These are phyloP conservation scores for Metrosideros polymorpha DNA, from an alignment of 441 rosid species.

Conservation along the genomic window DNA sequence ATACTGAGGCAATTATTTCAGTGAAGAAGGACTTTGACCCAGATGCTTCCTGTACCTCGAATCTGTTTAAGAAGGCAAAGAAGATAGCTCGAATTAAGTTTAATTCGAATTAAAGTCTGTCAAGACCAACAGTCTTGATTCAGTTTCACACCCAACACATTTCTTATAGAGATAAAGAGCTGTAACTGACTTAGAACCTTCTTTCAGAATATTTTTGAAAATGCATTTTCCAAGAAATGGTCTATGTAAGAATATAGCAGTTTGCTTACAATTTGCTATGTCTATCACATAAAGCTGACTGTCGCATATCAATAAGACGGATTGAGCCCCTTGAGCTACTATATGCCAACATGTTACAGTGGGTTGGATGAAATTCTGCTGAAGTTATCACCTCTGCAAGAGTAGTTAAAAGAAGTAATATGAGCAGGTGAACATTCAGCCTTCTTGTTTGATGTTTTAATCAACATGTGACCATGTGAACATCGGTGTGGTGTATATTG, in stretches of 20 bases:
- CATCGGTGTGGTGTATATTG: background rate
- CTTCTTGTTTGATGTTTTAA: background rate
- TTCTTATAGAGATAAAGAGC: background rate
- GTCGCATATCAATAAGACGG: constrained; percentile 92
- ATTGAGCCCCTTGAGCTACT: constrained; percentile 97
- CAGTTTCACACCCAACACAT: background rate
- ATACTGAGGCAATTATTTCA: constrained; percentile 97
- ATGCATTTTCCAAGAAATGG: background rate
- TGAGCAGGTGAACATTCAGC: background rate
- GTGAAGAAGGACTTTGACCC: constrained; percentile 94
- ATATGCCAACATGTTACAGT: constrained; percentile 82
- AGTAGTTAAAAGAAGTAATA: constrained; percentile 1
- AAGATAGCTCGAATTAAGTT: background rate
- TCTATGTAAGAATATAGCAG: background rate
- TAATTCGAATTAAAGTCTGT: background rate
- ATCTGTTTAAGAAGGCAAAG: constrained; percentile 33
- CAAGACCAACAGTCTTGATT: background rate
- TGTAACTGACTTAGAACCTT: background rate
- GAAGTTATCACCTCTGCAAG: constrained; percentile 95
- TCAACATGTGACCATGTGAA: background rate
- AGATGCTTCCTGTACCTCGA: constrained; percentile 93
- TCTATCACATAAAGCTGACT: constrained; percentile 84
- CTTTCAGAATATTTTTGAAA: background rate
- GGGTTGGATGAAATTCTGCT: constrained; percentile 93
- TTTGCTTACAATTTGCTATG: constrained; percentile 46